Evolutionary conservation across 2,329 filamentous ascomycete genomes (phyloP).

Genomic region (Dactylellina cionopaga): DNA sequence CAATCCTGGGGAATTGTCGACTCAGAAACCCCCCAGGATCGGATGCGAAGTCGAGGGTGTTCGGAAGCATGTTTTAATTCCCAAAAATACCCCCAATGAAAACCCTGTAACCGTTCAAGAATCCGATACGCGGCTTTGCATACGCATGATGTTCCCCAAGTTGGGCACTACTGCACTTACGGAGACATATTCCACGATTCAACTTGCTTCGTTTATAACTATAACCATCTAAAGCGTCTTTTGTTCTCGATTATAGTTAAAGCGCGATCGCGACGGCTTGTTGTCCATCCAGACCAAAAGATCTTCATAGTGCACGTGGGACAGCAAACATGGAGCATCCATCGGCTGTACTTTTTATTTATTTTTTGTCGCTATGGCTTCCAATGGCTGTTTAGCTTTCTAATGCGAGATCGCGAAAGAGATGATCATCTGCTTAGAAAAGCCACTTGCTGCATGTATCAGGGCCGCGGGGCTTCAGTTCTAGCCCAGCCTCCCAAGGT

Average conservation of each 20-base stretch:
- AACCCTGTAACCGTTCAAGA: background rate
- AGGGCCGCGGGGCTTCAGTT: background rate
- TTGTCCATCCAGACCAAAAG: background rate
- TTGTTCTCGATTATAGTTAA: too few relatives aligned
- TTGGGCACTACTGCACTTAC: conserved; percentile 39
- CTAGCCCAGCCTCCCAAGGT: conserved; percentile 7
- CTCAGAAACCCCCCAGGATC: too few relatives aligned
- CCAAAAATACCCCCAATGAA: too few relatives aligned
- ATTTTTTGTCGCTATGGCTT: too few relatives aligned
- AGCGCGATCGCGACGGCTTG: background rate
- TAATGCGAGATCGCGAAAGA: background rate
- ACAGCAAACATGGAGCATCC: conserved; percentile 13
- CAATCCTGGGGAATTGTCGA: too few relatives aligned
- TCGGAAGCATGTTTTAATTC: too few relatives aligned
- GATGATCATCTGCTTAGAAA: conserved; percentile 42
- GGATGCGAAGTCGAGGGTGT: too few relatives aligned
- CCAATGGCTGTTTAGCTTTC: background rate
- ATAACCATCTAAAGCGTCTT: too few relatives aligned
- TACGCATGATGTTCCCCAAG: too few relatives aligned
- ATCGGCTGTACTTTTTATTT: background rate
- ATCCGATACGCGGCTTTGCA: conserved; percentile 4
- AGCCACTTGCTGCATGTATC: too few relatives aligned
- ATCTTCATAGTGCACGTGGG: conserved; percentile 35
- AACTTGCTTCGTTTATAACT: background rate
- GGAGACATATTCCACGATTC: conserved; percentile 39